Conservation (phyloP, 257 asterid species). For the Echium plantagineum region DNA sequence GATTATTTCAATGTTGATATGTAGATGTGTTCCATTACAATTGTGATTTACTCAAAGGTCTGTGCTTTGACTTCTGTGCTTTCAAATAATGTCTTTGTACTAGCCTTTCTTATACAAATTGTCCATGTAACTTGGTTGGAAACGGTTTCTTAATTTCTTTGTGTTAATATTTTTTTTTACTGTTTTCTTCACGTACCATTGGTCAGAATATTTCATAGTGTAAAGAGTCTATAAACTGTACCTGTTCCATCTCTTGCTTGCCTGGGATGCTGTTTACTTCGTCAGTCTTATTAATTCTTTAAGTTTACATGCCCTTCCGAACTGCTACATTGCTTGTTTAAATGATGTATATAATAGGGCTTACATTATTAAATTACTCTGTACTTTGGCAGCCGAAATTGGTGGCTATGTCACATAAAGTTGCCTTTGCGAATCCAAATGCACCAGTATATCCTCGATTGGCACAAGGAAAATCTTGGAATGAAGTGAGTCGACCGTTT, state of each 20-base stretch:
- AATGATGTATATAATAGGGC: neutral
- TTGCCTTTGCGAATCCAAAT: conserved; percentile 71
- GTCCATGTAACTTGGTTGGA: too few species aligned
- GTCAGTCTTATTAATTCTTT: too few species aligned
- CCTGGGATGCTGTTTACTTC: neutral
- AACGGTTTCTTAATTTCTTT: too few species aligned
- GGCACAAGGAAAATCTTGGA: conserved; percentile 86
- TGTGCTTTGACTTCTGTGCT: too few species aligned
- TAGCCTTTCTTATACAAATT: too few species aligned
- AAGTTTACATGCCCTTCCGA: too few species aligned
- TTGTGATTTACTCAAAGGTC: too few species aligned
- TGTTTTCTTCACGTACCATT: too few species aligned
- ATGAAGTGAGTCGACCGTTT: conserved; percentile 50
- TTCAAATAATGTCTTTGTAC: too few species aligned
- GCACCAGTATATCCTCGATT: conserved; percentile 93
- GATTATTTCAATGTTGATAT: too few species aligned
- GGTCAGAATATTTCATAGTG: neutral
- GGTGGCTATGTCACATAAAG: conserved; percentile 51
- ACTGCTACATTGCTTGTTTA: neutral
- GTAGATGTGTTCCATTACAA: too few species aligned
- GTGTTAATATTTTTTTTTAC: too few species aligned
- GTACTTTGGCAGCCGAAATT: conserved; percentile 61
- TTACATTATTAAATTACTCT: neutral
- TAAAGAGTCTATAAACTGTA: neutral
- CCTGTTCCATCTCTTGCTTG: neutral